These are phyloP conservation scores for Solanum ossicruentum DNA, from an alignment of 257 asterid species.

Conservation along the genomic window DNA sequence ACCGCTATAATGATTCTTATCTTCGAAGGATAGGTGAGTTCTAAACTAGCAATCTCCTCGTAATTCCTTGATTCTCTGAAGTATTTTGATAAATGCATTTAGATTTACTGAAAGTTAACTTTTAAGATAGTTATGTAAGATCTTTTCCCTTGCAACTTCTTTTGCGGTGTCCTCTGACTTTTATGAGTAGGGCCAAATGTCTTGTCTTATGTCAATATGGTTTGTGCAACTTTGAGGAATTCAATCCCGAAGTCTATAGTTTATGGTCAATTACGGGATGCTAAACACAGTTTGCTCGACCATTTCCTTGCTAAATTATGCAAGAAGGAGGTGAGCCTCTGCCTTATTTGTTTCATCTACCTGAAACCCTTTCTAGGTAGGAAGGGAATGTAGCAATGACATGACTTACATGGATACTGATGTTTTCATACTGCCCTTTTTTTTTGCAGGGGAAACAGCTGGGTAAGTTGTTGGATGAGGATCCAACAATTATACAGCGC, in stretches of 20 bases:
- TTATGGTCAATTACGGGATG: constrained; percentile 73
- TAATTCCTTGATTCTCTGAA: background rate
- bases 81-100: background rate
- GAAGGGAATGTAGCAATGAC: background rate
- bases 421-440: background rate
- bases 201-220: constrained; percentile 64
- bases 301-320: constrained; percentile 56
- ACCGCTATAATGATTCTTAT: constrained; percentile 57
- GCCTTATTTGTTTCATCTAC: background rate
- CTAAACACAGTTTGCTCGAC: constrained; percentile 65
- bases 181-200: constrained; percentile 44
- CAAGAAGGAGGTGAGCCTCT: constrained; percentile 42
- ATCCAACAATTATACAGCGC: constrained; percentile 65
- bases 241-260: constrained; percentile 71
- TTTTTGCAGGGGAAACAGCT: constrained; percentile 2
- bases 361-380: background rate
- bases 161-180: background rate
- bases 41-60: background rate
- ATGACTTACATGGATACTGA: background rate
- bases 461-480: constrained; percentile 61
- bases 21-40: constrained; percentile 60
- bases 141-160: background rate
- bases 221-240: constrained; percentile 52
- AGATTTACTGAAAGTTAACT: background rate
- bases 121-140: background rate